Percentiles rank a stretch among this genome's conserved stretches.
phyloP scores from a whole-genome alignment of 768 basidiomycete genomes.

The Leccinum subtestaceum region DNA sequence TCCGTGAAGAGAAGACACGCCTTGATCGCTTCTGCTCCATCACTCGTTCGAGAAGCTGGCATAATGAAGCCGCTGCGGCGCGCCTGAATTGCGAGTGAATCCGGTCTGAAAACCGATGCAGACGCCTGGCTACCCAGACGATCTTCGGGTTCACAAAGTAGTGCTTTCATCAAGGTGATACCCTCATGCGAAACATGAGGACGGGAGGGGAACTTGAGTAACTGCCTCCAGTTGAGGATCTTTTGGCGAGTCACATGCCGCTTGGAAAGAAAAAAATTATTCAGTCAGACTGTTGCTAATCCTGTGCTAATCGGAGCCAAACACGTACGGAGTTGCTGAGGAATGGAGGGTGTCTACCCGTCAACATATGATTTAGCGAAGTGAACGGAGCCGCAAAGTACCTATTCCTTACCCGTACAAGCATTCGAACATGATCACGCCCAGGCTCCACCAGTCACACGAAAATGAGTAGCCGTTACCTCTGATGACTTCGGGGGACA shows the following conservation, averaged over 20 bases:
- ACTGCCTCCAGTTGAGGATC: constrained; percentile 93
- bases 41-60: constrained; percentile 52
- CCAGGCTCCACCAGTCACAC: constrained; percentile 98
- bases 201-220: constrained; percentile 80
- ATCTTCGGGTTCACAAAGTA: constrained; percentile 95
- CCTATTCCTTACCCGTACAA: constrained; percentile 72
- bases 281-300: constrained; percentile 15
- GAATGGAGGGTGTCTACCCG: constrained; percentile 84
- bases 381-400: constrained; percentile 25
- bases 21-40: constrained; percentile 92
- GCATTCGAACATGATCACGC: constrained; percentile 95
- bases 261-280: constrained; percentile 36
- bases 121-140: constrained; percentile 78
- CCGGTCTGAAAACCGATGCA: constrained; percentile 67
- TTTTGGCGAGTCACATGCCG: constrained; percentile 95
- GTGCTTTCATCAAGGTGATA: constrained; percentile 79
- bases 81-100: constrained; percentile 72
- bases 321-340: constrained; percentile 83
- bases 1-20: constrained; percentile 37
- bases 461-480: constrained; percentile 91
- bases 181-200: constrained; percentile 87
- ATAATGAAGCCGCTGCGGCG: constrained; percentile 71
- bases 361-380: constrained; percentile 25
- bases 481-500: constrained; percentile 89
- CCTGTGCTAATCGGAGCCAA: constrained; percentile 21